Percentiles rank a stretch among this genome's conserved stretches.
phyloP scores from a whole-genome alignment of 2,329 filamentous ascomycete genomes.

The Drechslerella stenobrocha region DNA sequence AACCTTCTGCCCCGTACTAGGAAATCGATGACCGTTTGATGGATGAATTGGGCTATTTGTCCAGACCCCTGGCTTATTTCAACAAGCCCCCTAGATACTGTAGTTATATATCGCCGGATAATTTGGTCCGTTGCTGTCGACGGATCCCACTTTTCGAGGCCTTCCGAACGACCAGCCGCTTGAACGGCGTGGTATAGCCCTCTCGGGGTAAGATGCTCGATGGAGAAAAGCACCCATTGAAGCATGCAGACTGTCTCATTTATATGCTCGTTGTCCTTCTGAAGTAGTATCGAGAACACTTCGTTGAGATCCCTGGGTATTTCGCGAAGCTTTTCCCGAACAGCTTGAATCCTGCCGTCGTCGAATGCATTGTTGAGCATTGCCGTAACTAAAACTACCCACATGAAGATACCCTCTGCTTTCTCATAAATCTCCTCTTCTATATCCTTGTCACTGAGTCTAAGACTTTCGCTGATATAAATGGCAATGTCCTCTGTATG shows the following conservation, averaged over 20 bases:
- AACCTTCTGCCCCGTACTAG: constrained; percentile 42
- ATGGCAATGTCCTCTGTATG: constrained; percentile 54
- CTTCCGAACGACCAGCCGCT: constrained; percentile 1
- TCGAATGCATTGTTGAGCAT: constrained; percentile 48
- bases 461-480: constrained; percentile 13
- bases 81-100: constrained; percentile 31
- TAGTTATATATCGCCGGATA: constrained; percentile 32
- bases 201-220: constrained; percentile 5
- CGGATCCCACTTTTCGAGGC: background rate
- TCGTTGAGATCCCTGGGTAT: constrained; percentile 41
- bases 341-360: constrained; percentile 28
- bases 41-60: constrained; percentile 44
- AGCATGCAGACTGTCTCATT: constrained; percentile 34
- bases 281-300: constrained; percentile 28
- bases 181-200: constrained; percentile 42
- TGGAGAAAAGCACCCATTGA: constrained; percentile 42
- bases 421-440: constrained; percentile 6
- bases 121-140: background rate
- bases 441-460: constrained; percentile 1
- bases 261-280: constrained; percentile 14
- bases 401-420: constrained; percentile 32
- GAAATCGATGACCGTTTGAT: constrained; percentile 47
- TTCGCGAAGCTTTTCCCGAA: constrained; percentile 14
- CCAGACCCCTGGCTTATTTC: constrained; percentile 15
- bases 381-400: constrained; percentile 47